Evolutionary conservation across 1,284 basidiomycete species (phyloP).

Genomic region (Peniophora sp.): DNA sequence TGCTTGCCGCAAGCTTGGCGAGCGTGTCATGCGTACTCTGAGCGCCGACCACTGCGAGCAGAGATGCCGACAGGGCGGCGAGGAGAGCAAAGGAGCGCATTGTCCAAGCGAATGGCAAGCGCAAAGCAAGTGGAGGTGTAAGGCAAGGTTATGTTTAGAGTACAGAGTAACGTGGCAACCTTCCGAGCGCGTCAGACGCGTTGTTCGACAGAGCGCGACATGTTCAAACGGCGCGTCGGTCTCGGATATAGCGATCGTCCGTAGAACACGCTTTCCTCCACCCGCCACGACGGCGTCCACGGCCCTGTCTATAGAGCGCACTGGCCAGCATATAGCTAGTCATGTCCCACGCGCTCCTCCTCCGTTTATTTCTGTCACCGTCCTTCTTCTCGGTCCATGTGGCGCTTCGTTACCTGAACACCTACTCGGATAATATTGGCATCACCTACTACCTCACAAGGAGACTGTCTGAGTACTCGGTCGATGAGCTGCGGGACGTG

Average conservation of each 20-base stretch:
- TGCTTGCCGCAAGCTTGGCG: slow-evolving; percentile 53
- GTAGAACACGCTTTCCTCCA: not conserved
- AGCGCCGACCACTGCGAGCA: slow-evolving; percentile 30
- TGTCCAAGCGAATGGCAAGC: slow-evolving; percentile 26
- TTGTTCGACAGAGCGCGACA: not conserved
- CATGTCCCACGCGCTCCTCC: slow-evolving; percentile 70
- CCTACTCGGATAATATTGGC: slow-evolving; percentile 89
- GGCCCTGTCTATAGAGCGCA: not conserved
- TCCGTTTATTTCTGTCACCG: slow-evolving; percentile 84
- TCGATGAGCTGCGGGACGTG: slow-evolving; percentile 83
- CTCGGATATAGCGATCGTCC: not conserved
- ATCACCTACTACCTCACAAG: slow-evolving; percentile 93
- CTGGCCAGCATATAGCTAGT: not conserved
- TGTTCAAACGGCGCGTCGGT: not conserved
- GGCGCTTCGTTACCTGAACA: slow-evolving; percentile 81
- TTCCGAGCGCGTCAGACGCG: not conserved
- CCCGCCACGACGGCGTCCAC: not conserved
- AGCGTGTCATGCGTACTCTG: slow-evolving; percentile 43
- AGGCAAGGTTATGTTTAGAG: not conserved
- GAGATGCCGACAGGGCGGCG: slow-evolving; percentile 26
- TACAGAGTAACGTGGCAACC: not conserved
- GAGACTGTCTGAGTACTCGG: slow-evolving; percentile 71
- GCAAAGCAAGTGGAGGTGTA: not conserved
- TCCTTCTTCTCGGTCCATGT: slow-evolving; percentile 89
- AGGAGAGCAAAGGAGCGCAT: slow-evolving; percentile 34